These are phyloP conservation scores for Melocanna baccifera DNA, from an alignment of 176 grass and related monocot species.

Conservation along the genomic window DNA sequence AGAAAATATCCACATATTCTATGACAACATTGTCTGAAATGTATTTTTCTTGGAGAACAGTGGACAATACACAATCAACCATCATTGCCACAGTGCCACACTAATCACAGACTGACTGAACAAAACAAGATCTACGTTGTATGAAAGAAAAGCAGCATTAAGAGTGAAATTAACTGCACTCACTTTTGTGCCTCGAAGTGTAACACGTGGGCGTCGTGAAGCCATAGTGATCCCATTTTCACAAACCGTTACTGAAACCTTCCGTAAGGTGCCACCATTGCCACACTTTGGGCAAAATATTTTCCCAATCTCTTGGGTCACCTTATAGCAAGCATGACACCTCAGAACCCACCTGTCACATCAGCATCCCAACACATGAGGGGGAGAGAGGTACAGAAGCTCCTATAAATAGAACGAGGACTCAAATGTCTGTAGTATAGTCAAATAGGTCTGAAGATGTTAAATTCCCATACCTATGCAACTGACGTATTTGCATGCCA, in stretches of 20 bases:
- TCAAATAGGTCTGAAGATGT: neutral
- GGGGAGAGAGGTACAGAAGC: neutral
- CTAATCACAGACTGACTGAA: neutral
- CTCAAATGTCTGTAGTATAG: neutral
- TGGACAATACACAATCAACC: neutral
- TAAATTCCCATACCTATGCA: constrained; percentile 63
- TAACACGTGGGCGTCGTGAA: constrained; percentile 65
- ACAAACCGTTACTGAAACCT: constrained; percentile 89
- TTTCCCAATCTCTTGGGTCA: constrained; percentile 95
- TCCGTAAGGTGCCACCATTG: constrained; percentile 88
- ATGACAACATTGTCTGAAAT: neutral
- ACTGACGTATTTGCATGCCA: constrained; percentile 88
- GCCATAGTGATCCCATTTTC: constrained; percentile 93
- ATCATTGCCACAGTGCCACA: neutral
- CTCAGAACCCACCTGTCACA: constrained; percentile 88
- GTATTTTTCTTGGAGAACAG: neutral
- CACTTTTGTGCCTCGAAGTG: constrained; percentile 97
- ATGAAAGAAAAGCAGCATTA: neutral
- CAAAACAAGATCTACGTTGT: neutral
- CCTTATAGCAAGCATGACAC: constrained; percentile 93
- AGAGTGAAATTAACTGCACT: constrained; percentile 8
- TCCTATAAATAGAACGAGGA: neutral
- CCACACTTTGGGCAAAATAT: constrained; percentile 99
- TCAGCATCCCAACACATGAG: constrained; percentile 5
- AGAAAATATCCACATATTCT: neutral